Base-by-base conservation (phyloP, 192 early-diverging fungal species). In the Martensiomyces pterosporus region DNA sequence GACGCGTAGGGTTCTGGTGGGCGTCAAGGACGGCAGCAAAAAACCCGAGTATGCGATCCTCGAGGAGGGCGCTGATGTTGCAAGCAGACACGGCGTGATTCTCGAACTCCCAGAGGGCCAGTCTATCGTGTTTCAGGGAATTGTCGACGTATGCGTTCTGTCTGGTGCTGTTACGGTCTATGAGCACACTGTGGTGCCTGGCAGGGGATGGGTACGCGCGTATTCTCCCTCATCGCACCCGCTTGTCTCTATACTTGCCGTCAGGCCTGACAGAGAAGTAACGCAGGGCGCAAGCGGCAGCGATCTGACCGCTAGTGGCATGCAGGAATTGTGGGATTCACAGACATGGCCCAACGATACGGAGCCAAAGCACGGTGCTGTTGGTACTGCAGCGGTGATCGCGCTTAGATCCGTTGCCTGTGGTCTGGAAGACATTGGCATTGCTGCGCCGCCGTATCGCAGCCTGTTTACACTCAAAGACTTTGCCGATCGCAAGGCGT, bases 141-240 rank as follows among this genome's bases (percentile, higher is more conserved):
- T 69, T 24, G 43, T 57, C 16, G 66, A 75, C 23, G 25, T 75
- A 2, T 68, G 64, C 23, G 57, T 69, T 16, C 24, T 75, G 27
- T 33, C 24, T 15, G 72, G 72, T 5, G 17, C 53, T 0, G 49
- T 51, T 14, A 52, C 60, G 8, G 48, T 52, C 18, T 68, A 64
- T 27, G 66, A 60, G 37, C 55, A 75, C 21, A 24, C 19, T 9
- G 18, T 50, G 21, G 4, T 27, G 25, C 32, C 40, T 3, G 44
- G 33, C 2, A 35, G 37, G 5, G 35, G 26, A 18, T 75, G 72
- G 72, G 36, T n/a, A 32, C 65, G 72, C 3, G 46, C 65, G n/a
- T 75, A 61, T 43, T 75, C 72, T 46, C 72, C 72, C 24, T 56
- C 65, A 6, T 68, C 72, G 13, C 65, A 75, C 34, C 72, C 72